These are phyloP conservation scores for Botryotinia globosa DNA, from an alignment of 2,329 filamentous ascomycete species.

Conservation along the genomic window DNA sequence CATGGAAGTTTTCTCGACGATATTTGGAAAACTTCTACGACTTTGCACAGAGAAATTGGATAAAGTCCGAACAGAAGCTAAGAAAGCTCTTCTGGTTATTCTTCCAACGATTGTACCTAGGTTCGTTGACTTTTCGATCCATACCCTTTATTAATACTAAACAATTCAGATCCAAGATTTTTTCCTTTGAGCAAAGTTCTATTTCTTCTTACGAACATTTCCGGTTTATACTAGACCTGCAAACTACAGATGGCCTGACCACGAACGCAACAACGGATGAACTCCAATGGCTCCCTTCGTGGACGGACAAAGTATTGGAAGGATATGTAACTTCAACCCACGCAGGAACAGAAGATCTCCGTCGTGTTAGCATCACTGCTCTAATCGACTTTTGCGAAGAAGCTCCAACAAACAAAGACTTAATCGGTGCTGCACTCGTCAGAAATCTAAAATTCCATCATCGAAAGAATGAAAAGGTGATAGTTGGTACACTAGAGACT, in stretches of 20 bases:
- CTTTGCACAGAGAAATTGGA: slow-evolving; percentile 88
- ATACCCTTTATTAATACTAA: neutral
- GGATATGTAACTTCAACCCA: slow-evolving; percentile 73
- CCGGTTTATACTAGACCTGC: slow-evolving; percentile 26
- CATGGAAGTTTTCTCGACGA: slow-evolving; percentile 19
- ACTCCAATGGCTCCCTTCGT: slow-evolving; percentile 23
- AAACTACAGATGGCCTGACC: slow-evolving; percentile 18
- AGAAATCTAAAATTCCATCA: slow-evolving; percentile 51
- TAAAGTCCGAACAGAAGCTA: slow-evolving; percentile 70
- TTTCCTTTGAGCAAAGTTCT: slow-evolving; percentile 4
- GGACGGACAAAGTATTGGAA: slow-evolving; percentile 52
- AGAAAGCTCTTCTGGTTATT: slow-evolving; percentile 47
- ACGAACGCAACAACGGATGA: slow-evolving; percentile 22
- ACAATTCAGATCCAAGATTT: neutral
- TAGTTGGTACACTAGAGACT: slow-evolving; percentile 74
- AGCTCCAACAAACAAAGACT: slow-evolving; percentile 35
- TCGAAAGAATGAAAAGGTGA: slow-evolving; percentile 60
- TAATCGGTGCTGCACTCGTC: slow-evolving; percentile 51
- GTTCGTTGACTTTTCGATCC: neutral
- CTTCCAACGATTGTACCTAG: slow-evolving; percentile 34
- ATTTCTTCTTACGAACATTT: slow-evolving; percentile 28
- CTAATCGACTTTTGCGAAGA: slow-evolving; percentile 53
- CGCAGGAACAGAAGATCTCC: slow-evolving; percentile 72
- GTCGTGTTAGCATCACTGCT: slow-evolving; percentile 65
- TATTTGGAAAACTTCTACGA: slow-evolving; percentile 48